A percentile compares a stretch with the other conserved stretches of the same genome.
phyloP scores from a whole-genome alignment of 192 early-diverging fungal species.

The Gryganskiella cystojenkinii region DNA sequence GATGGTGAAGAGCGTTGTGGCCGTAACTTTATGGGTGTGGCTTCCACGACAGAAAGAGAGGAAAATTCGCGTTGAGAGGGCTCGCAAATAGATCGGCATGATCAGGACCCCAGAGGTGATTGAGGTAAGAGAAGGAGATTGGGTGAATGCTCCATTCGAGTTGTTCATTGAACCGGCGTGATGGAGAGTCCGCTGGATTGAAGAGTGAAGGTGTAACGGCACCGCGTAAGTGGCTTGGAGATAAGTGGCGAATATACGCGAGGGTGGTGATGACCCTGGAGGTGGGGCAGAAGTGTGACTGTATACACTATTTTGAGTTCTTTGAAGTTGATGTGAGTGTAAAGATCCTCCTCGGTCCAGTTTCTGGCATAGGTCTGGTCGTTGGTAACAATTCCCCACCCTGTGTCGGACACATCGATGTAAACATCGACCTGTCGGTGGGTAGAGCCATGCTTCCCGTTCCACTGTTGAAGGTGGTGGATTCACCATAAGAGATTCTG shows the following conservation, averaged over 20 bases:
- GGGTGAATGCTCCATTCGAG: conserved; percentile 17
- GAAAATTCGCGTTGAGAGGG: background rate
- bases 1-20: conserved; percentile 10
- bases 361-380: background rate
- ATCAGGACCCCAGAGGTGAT: conserved; percentile 2
- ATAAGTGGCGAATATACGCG: conserved; percentile 8
- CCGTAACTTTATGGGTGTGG: conserved; percentile 4
- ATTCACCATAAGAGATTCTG: conserved; percentile 30
- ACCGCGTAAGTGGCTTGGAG: conserved; percentile 3
- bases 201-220: conserved; percentile 11
- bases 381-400: conserved; percentile 28
- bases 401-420: conserved; percentile 37
- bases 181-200: conserved; percentile 38
- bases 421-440: conserved; percentile 15
- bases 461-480: conserved; percentile 23
- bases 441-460: conserved; percentile 29
- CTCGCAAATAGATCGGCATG: conserved; percentile 33
- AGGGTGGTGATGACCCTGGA: conserved; percentile 22
- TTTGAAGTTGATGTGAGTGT: too few relatives aligned
- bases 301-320: too few relatives aligned
- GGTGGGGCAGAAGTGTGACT: too few relatives aligned
- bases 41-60: conserved; percentile 25
- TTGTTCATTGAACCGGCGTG: conserved; percentile 15
- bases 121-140: background rate
- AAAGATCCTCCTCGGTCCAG: too few relatives aligned